phyloP scores from a whole-genome alignment of 2,329 filamentous ascomycete species.

The Phyllosticta paracitricarpa region DNA sequence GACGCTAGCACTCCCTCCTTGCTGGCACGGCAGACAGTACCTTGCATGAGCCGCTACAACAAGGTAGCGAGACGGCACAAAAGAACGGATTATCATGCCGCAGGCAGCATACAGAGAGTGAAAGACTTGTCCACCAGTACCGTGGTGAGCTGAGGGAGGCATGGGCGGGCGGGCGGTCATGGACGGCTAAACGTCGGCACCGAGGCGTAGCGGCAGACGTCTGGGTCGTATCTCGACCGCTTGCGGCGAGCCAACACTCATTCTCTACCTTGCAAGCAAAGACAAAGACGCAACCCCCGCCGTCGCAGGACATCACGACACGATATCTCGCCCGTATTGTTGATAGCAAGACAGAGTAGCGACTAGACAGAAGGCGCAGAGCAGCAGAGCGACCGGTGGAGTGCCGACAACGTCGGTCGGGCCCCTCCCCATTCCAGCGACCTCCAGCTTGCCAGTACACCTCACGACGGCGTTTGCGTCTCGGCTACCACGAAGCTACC shows the following conservation, averaged over 20 bases:
- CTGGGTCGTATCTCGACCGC: constrained; percentile 9
- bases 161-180: not conserved
- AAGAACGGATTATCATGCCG: too few species aligned
- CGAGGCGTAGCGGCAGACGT: not conserved
- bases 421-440: constrained; percentile 1
- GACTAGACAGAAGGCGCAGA: constrained; percentile 10
- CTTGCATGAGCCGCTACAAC: too few species aligned
- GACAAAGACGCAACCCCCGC: constrained; percentile 6
- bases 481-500: not conserved
- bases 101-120: too few species aligned
- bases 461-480: constrained; percentile 8
- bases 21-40: too few species aligned
- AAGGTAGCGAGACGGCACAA: too few species aligned
- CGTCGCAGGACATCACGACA: constrained; percentile 5
- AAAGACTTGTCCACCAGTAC: too few species aligned
- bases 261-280: constrained; percentile 9
- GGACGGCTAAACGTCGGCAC: constrained; percentile 1
- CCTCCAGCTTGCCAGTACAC: constrained; percentile 4
- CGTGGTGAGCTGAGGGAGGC: not conserved
- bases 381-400: constrained; percentile 6
- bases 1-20: too few species aligned
- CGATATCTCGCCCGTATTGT: constrained; percentile 1
- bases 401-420: constrained; percentile 11
- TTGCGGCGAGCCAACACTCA: constrained; percentile 6
- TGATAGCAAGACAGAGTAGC: constrained; percentile 12